Evolutionary conservation across 805 yeast genomes (phyloP), one percentile per base, ranked within the genome.

Genomic region (Schizosaccharomyces pombe): DNA sequence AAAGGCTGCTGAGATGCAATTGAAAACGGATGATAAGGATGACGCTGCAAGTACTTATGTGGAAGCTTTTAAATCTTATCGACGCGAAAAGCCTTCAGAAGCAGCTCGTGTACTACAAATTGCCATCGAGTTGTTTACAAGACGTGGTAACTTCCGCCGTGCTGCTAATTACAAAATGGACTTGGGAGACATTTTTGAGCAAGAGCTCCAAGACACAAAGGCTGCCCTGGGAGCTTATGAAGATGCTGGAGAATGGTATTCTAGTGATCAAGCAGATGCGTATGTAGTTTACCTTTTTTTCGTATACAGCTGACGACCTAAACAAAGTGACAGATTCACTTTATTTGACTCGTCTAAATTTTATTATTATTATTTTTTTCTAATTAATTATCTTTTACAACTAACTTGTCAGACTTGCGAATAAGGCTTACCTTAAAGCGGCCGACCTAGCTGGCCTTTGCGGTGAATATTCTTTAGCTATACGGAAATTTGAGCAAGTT

Each of bases 131-230:
- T 74, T 85, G 63, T 89, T 87, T 66, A 85, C 94, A 1, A 74
- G 78, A 58, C 78, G 84, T 60, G 99, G 99, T 11, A 95, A 89
- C 66, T 91, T 91, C 69, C 78, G 98, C 65, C 75, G 97, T 65
- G 95, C 94, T 26, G 98, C 98, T 11, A 85, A 85, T 64, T 87
- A 82, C 70, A 82, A 87, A 64, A 77, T 82, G 72, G 98, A 91
- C 64, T 72, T 91, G 62, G 98, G 87, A 9, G 86, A 79, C 60
- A 67, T 89, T 51, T 85, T 83, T 63, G 97, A 89, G 67, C 75
- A 75, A 51, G 83, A 81, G 52, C 69, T 85, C 22, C 74, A 74
- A 53, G 89, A 87, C 62, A 66, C 70, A 32, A 69, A 72, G 26
- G 75, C 75, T 60, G 96, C 98, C 4, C 74, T 81, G 54, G 72